Conservation (phyloP, 2,329 filamentous ascomycete genomes). For the Fusarium falciforme region DNA sequence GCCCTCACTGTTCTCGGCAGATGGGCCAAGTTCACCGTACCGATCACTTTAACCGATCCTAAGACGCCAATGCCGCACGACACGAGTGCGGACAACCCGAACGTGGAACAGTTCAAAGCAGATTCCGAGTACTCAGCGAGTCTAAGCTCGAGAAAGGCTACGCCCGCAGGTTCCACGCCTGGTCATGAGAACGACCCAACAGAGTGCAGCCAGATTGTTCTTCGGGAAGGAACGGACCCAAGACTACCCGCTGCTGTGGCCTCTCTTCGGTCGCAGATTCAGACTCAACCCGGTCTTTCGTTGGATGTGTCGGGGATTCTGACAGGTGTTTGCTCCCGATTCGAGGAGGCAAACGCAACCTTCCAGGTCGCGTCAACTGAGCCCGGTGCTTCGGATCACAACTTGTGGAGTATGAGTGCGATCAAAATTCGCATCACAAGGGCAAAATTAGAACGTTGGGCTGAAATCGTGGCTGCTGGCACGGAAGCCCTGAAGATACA, state of each 20-base stretch:
- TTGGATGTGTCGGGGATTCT: constrained; percentile 59
- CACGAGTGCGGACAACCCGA: constrained; percentile 34
- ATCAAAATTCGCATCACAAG: constrained; percentile 60
- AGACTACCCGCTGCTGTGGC: constrained; percentile 54
- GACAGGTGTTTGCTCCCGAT: constrained; percentile 53
- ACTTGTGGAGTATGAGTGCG: constrained; percentile 61
- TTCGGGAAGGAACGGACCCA: constrained; percentile 50
- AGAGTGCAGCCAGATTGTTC: constrained; percentile 29
- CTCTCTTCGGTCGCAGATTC: constrained; percentile 54
- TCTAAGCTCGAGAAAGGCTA: constrained; percentile 7
- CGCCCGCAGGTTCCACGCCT: constrained; percentile 15
- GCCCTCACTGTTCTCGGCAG: constrained; percentile 62
- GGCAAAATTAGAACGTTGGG: constrained; percentile 60
- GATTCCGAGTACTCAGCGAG: constrained; percentile 39
- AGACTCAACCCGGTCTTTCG: constrained; percentile 57
- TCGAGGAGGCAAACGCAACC: constrained; percentile 56
- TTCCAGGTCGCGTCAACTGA: constrained; percentile 49
- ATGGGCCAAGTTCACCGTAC: constrained; percentile 61
- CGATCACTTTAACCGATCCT: constrained; percentile 45
- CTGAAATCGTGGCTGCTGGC: constrained; percentile 56
- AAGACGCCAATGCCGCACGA: constrained; percentile 43
- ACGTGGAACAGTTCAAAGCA: constrained; percentile 30
- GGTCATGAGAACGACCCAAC: constrained; percentile 20
- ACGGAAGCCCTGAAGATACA: constrained; percentile 42
- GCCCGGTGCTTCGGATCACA: constrained; percentile 53